Conservation (phyloP, 1,284 basidiomycete species). For the Melampsora larici-populina region DNA sequence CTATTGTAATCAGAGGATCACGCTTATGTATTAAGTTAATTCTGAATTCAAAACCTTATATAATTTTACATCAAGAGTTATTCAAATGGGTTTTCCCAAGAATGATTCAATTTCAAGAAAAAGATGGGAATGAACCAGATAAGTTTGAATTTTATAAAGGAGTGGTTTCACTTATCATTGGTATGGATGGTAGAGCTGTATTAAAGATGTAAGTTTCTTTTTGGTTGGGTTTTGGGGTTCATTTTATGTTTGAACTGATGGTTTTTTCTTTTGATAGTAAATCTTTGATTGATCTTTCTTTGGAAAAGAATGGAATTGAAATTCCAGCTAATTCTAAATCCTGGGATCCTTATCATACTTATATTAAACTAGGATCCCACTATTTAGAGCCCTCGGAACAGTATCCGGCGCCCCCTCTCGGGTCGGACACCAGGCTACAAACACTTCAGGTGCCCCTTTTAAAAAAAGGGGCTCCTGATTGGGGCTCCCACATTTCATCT, state of each 20-base stretch:
- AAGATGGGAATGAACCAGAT: slow-evolving; percentile 45
- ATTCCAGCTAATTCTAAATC: slow-evolving; percentile 47
- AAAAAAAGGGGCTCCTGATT: too few species aligned
- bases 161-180: slow-evolving; percentile 49
- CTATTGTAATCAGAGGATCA: slow-evolving; percentile 50
- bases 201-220: slow-evolving; percentile 48
- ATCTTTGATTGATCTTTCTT: slow-evolving; percentile 48
- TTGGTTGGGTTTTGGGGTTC: neutral
- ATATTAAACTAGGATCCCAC: too few species aligned
- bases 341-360: slow-evolving; percentile 51
- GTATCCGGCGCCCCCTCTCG: too few species aligned
- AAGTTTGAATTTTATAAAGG: slow-evolving; percentile 48
- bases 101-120: slow-evolving; percentile 46
- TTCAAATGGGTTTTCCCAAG: slow-evolving; percentile 49
- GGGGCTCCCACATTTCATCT: too few species aligned
- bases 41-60: slow-evolving; percentile 47
- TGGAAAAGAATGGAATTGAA: slow-evolving; percentile 47
- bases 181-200: slow-evolving; percentile 48
- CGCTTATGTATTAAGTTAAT: slow-evolving; percentile 48
- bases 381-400: too few species aligned
- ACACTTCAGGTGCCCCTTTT: too few species aligned
- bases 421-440: too few species aligned
- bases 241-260: too few species aligned
- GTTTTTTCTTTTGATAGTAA: slow-evolving; percentile 44
- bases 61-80: slow-evolving; percentile 48